Conservation (phyloP, 805 yeast species). For the Schwanniomyces sp. region DNA sequence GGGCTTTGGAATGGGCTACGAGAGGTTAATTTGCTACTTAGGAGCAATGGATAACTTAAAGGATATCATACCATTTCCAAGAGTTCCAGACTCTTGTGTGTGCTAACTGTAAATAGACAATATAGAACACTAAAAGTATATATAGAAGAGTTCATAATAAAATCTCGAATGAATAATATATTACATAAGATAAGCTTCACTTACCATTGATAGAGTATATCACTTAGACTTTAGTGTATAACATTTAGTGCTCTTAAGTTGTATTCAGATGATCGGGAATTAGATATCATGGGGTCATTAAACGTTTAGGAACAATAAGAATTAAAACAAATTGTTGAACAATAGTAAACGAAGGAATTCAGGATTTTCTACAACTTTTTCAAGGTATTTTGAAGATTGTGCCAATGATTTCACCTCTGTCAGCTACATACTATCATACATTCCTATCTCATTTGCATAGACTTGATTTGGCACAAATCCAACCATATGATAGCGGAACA, state of each 20-base stretch:
- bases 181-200: not conserved
- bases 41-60: slow-evolving; percentile 75
- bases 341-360: slow-evolving; percentile 98
- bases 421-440: too few species aligned
- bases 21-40: slow-evolving; percentile 73
- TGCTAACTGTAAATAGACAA: slow-evolving; percentile 21
- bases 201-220: slow-evolving; percentile 1
- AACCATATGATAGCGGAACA: too few species aligned
- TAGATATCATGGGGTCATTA: slow-evolving; percentile 78
- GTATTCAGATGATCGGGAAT: not conserved
- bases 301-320: slow-evolving; percentile 96
- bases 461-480: too few species aligned
- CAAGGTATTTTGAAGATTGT: slow-evolving; percentile 96
- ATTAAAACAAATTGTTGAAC: slow-evolving; percentile 92
- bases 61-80: slow-evolving; percentile 85
- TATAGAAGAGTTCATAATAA: not conserved
- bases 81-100: slow-evolving; percentile 51
- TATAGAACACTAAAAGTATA: not conserved
- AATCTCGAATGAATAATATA: not conserved
- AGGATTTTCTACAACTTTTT: slow-evolving; percentile 94
- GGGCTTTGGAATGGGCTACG: slow-evolving; percentile 96
- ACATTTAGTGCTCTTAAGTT: not conserved
- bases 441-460: too few species aligned
- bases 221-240: not conserved
- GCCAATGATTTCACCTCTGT: slow-evolving; percentile 97